Conservation (phyloP, 2,329 filamentous ascomycete species). For the Amylocarpus encephaloides region DNA sequence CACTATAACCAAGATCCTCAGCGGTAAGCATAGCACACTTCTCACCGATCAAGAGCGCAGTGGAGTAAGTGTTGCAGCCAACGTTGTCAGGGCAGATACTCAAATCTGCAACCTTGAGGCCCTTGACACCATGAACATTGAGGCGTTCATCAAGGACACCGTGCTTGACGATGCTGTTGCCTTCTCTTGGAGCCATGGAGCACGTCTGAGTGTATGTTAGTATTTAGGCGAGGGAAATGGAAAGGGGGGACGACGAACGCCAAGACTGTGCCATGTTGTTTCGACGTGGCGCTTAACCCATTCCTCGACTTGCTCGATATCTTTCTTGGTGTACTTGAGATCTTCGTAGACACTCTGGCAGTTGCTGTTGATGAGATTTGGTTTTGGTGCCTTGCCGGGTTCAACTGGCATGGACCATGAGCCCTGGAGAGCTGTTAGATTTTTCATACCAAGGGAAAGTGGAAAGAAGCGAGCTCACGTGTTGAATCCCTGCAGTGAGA, state of each 20-base stretch:
- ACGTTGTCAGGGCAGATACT: slow-evolving; percentile 33
- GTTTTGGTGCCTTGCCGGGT: slow-evolving; percentile 40
- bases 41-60: slow-evolving; percentile 38
- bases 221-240: not conserved
- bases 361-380: slow-evolving; percentile 56
- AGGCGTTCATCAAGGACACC: slow-evolving; percentile 36
- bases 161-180: slow-evolving; percentile 66
- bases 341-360: slow-evolving; percentile 53
- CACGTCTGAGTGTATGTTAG: slow-evolving; percentile 35
- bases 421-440: slow-evolving; percentile 64
- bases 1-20: slow-evolving; percentile 42
- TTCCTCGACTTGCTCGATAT: slow-evolving; percentile 41
- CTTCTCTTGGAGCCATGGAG: slow-evolving; percentile 35
- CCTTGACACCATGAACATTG: slow-evolving; percentile 36
- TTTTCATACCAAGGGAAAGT: slow-evolving; percentile 39
- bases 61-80: slow-evolving; percentile 41
- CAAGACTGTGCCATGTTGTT: slow-evolving; percentile 34
- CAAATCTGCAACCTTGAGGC: slow-evolving; percentile 40
- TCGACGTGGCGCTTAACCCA: slow-evolving; percentile 56
- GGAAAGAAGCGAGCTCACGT: slow-evolving; percentile 27
- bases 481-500: slow-evolving; percentile 38
- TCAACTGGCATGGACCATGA: slow-evolving; percentile 60
- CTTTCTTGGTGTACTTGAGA: slow-evolving; percentile 57
- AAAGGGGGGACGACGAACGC: slow-evolving; percentile 32
- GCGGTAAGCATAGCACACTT: slow-evolving; percentile 36